phyloP scores from a whole-genome alignment of 805 yeast species.

The Grigorovia transvaalensis region DNA sequence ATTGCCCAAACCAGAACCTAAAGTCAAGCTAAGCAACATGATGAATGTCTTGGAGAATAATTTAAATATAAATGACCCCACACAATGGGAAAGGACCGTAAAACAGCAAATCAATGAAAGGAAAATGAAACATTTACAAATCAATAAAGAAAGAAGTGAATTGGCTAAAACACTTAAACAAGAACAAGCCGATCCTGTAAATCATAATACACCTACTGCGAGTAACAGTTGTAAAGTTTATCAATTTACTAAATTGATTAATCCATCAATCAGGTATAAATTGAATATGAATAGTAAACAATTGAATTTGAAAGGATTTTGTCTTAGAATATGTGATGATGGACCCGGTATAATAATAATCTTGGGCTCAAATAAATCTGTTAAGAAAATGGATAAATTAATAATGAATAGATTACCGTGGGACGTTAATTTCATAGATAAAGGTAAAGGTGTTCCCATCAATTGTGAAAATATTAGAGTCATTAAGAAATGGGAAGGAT shows the following conservation, averaged over 20 bases:
- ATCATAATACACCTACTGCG: background rate
- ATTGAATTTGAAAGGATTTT: slow-evolving; percentile 52
- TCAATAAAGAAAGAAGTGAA: slow-evolving; percentile 48
- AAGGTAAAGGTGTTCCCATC: slow-evolving; percentile 7
- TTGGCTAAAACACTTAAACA: slow-evolving; percentile 12
- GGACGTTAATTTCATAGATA: slow-evolving; percentile 40
- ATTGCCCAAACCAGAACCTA: slow-evolving; percentile 82
- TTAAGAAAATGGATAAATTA: slow-evolving; percentile 54
- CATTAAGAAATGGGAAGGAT: slow-evolving; percentile 61
- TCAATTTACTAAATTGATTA: slow-evolving; percentile 40
- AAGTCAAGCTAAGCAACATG: slow-evolving; percentile 72
- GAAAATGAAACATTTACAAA: slow-evolving; percentile 42
- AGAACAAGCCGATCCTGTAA: background rate
- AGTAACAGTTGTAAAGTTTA: slow-evolving; percentile 41
- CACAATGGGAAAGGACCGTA: slow-evolving; percentile 69
- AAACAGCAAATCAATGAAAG: slow-evolving; percentile 58
- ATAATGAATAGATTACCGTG: slow-evolving; percentile 57
- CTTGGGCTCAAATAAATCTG: slow-evolving; percentile 60
- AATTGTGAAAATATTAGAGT: background rate
- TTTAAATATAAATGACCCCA: slow-evolving; percentile 82
- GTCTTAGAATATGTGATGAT: slow-evolving; percentile 34
- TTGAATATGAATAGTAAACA: slow-evolving; percentile 77
- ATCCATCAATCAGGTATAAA: slow-evolving; percentile 62
- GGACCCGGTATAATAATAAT: slow-evolving; percentile 52
- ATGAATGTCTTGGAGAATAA: slow-evolving; percentile 72